These are phyloP conservation scores for Rhizopogon roseolus DNA, from an alignment of 768 basidiomycete species.

Conservation along the genomic window DNA sequence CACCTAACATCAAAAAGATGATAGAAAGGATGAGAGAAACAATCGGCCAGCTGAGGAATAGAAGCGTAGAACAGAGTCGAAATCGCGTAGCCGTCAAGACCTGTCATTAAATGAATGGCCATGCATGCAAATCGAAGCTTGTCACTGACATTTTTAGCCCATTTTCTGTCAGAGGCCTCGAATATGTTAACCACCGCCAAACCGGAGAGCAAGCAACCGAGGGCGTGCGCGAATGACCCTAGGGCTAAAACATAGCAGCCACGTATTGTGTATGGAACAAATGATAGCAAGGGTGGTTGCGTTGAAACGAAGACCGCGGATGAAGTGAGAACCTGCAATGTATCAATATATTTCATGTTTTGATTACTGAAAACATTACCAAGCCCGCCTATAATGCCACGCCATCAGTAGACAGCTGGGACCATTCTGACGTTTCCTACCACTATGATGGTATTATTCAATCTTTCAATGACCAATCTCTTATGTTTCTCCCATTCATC, in stretches of 20 bases:
- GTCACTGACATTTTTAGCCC: background rate
- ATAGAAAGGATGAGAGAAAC: background rate
- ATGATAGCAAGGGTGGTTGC: background rate
- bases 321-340: background rate
- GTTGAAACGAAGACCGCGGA: background rate
- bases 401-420: background rate
- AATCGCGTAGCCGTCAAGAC: background rate
- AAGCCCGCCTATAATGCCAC: background rate
- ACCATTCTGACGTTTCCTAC: background rate
- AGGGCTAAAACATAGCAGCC: background rate
- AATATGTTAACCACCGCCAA: background rate
- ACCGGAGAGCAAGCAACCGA: background rate
- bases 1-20: background rate
- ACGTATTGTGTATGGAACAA: background rate
- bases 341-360: background rate
- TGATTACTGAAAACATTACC: background rate
- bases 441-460: background rate
- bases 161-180: background rate
- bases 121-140: background rate
- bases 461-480: background rate
- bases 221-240: slow-evolving; percentile 1
- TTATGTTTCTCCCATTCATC: background rate
- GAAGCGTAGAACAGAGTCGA: background rate
- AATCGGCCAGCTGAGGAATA: background rate
- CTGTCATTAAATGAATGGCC: background rate